These are phyloP conservation scores for Litsea cubeba DNA, from an alignment of 164 flowering plant species.

Conservation along the genomic window DNA sequence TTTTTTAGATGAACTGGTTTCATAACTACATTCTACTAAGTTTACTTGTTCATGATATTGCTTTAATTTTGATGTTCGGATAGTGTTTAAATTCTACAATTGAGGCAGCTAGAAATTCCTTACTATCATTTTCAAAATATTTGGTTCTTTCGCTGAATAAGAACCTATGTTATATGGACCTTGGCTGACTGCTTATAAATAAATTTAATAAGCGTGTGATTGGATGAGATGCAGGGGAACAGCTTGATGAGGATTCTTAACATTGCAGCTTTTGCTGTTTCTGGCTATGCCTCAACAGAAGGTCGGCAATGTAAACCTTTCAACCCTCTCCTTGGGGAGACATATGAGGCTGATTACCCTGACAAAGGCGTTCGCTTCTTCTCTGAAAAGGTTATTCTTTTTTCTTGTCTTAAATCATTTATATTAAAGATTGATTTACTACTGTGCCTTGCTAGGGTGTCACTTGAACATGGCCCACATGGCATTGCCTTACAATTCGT, in stretches of 20 bases:
- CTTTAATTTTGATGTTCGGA: background rate
- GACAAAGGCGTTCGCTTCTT: slow-evolving; percentile 96
- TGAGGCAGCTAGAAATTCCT: background rate
- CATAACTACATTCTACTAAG: background rate
- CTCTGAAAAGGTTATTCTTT: slow-evolving; percentile 77
- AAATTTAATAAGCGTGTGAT: background rate
- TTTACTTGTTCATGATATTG: background rate
- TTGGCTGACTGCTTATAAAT: background rate
- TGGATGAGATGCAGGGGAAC: slow-evolving; percentile 67
- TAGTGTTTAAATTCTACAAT: no score
- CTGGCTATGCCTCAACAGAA: slow-evolving; percentile 98
- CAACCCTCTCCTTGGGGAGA: slow-evolving; percentile 98
- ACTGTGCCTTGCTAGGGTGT: background rate
- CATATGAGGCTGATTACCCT: slow-evolving; percentile 98
- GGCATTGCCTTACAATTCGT: background rate
- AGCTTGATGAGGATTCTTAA: slow-evolving; percentile 91
- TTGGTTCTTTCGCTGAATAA: background rate
- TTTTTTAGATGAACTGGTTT: no score
- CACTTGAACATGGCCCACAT: background rate
- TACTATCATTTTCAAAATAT: background rate
- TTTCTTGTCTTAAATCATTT: background rate
- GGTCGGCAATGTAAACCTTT: slow-evolving; percentile 99
- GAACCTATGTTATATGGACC: background rate
- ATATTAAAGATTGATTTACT: background rate
- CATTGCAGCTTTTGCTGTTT: slow-evolving; percentile 94